These are phyloP conservation scores for Drechslerella dactyloides DNA, from an alignment of 2,329 filamentous ascomycete genomes.

Conservation along the genomic window DNA sequence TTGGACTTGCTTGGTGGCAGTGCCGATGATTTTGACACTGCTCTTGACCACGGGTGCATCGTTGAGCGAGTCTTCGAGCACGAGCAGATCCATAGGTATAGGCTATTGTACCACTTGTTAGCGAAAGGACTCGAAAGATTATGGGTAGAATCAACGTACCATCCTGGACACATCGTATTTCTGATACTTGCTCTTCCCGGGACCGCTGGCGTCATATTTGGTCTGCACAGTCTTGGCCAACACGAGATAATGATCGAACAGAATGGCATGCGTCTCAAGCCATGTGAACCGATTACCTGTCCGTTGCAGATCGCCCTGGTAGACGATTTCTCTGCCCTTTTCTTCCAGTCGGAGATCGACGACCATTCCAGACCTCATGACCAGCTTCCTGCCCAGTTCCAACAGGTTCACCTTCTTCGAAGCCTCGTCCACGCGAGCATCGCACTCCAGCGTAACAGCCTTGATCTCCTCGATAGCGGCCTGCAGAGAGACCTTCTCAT, in stretches of 20 bases:
- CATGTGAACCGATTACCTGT: constrained; percentile 89
- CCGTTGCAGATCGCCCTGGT: constrained; percentile 85
- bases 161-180: constrained; percentile 92
- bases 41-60: constrained; percentile 88
- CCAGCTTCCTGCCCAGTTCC: constrained; percentile 81
- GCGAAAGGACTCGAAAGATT: constrained; percentile 15
- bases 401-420: constrained; percentile 86
- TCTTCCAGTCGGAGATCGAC: constrained; percentile 90
- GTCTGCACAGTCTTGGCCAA: constrained; percentile 78
- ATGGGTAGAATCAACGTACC: constrained; percentile 60
- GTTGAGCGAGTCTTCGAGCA: constrained; percentile 81
- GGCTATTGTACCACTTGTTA: constrained; percentile 61
- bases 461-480: constrained; percentile 92
- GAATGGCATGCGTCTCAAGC: constrained; percentile 89
- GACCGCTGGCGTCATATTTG: constrained; percentile 71
- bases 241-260: constrained; percentile 97
- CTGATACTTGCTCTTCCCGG: constrained; percentile 69
- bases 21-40: constrained; percentile 62
- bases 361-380: constrained; percentile 85
- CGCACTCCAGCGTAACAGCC: constrained; percentile 85
- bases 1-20: constrained; percentile 58
- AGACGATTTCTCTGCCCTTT: constrained; percentile 87
- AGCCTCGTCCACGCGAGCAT: constrained; percentile 89
- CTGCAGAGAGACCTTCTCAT: constrained; percentile 84
- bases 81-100: constrained; percentile 94